These are phyloP conservation scores for Elaphomyces granulatus DNA, from an alignment of 495 filamentous ascomycete species.

Conservation along the genomic window DNA sequence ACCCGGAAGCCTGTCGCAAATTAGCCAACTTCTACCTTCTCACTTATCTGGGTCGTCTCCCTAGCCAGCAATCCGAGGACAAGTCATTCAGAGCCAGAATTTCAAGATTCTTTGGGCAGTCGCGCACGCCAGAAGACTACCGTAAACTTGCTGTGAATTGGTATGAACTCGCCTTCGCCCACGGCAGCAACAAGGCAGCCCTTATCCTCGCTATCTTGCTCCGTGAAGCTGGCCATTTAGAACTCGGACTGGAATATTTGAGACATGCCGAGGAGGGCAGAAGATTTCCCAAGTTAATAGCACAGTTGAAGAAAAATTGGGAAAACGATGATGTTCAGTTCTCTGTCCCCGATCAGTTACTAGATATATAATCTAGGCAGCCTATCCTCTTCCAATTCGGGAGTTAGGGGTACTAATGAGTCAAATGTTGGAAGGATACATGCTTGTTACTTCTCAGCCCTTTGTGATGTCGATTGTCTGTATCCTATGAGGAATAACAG, in stretches of 20 bases:
- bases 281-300: neutral
- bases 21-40: slow-evolving; percentile 29
- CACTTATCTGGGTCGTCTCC: slow-evolving; percentile 14
- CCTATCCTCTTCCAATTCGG: too few relatives aligned
- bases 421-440: too few relatives aligned
- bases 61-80: slow-evolving; percentile 5
- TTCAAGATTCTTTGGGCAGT: neutral
- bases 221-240: slow-evolving; percentile 11
- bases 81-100: neutral
- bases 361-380: slow-evolving; percentile 10
- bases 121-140: slow-evolving; percentile 11
- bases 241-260: neutral
- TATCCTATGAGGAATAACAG: too few relatives aligned
- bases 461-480: too few relatives aligned
- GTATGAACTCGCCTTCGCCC: slow-evolving; percentile 14
- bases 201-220: slow-evolving; percentile 15
- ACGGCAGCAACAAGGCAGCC: slow-evolving; percentile 3
- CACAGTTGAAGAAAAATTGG: neutral
- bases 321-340: slow-evolving; percentile 7
- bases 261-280: neutral
- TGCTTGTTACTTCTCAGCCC: too few relatives aligned
- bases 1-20: slow-evolving; percentile 16
- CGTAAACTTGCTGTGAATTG: slow-evolving; percentile 18
- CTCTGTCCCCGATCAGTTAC: slow-evolving; percentile 9
- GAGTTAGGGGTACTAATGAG: too few relatives aligned